A percentile compares a stretch with the other conserved stretches of the same genome.
Conservation (phyloP, 768 basidiomycete species). For the Boletus coccyginus region DNA sequence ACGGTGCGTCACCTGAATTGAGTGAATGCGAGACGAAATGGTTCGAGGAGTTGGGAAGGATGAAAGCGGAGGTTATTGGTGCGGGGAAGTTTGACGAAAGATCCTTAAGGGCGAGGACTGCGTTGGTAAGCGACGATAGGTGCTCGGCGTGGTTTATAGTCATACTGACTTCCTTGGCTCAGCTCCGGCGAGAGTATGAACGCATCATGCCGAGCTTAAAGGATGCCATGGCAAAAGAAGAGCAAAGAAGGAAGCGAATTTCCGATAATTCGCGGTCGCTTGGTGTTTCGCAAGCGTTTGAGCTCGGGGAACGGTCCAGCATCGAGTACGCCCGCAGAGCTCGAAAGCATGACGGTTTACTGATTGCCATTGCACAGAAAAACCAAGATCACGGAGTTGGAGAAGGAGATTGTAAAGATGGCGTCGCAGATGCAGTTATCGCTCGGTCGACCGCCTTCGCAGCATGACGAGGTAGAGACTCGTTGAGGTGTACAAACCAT, state of each 20-base stretch:
- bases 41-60: constrained; percentile 86
- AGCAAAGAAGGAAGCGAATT: constrained; percentile 40
- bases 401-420: constrained; percentile 51
- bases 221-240: constrained; percentile 55
- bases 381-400: constrained; percentile 52
- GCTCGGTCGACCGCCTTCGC: constrained; percentile 43
- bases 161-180: not conserved
- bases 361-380: constrained; percentile 41
- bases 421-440: constrained; percentile 50
- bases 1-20: constrained; percentile 74
- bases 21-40: constrained; percentile 85
- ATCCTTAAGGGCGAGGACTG: constrained; percentile 55
- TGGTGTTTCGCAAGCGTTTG: constrained; percentile 74
- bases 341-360: not conserved
- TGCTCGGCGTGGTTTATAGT: not conserved
- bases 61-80: constrained; percentile 69
- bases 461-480: not conserved
- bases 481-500: not conserved
- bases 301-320: constrained; percentile 67
- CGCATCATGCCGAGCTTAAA: constrained; percentile 63
- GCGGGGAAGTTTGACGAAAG: constrained; percentile 64
- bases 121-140: constrained; percentile 45
- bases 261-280: constrained; percentile 45
- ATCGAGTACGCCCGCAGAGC: constrained; percentile 53
- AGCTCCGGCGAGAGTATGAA: constrained; percentile 70